Conservation (phyloP, 2,329 filamentous ascomycete genomes). For the Curvularia sp. region DNA sequence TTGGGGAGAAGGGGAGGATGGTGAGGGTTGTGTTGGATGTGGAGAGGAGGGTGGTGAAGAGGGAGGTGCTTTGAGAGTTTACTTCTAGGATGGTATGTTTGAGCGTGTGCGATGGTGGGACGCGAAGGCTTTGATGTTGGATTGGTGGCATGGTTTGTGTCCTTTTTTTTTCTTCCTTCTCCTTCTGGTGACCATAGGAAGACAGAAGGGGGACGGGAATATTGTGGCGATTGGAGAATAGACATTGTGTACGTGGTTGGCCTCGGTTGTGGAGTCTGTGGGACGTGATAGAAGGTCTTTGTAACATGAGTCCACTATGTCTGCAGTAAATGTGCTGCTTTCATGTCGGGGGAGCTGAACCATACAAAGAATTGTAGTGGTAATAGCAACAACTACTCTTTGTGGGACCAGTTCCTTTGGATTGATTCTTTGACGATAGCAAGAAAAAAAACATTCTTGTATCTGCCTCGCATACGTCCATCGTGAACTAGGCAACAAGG, state of each 20-base stretch:
- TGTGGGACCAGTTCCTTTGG: no score
- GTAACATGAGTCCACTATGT: neutral
- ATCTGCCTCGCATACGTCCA: neutral
- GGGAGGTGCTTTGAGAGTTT: slow-evolving; percentile 37
- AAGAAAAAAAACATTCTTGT: neutral
- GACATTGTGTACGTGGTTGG: neutral
- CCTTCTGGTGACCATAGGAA: neutral
- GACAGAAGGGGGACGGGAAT: neutral
- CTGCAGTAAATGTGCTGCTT: neutral
- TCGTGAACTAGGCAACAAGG: neutral
- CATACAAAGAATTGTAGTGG: neutral
- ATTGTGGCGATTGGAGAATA: neutral
- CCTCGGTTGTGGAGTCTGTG: no score
- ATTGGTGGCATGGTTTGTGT: no score
- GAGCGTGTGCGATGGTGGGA: neutral
- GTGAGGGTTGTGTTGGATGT: slow-evolving; percentile 59
- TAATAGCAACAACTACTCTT: neutral
- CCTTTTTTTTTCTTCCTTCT: neutral
- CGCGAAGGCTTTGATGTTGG: neutral
- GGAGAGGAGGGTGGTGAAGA: slow-evolving; percentile 54
- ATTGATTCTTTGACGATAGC: neutral
- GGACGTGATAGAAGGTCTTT: no score
- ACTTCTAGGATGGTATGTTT: slow-evolving; percentile 5
- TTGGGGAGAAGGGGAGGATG: slow-evolving; percentile 56
- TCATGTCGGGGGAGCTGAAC: neutral